Base-by-base conservation (phyloP, 805 yeast genomes). In the Yueomyces sinensis region DNA sequence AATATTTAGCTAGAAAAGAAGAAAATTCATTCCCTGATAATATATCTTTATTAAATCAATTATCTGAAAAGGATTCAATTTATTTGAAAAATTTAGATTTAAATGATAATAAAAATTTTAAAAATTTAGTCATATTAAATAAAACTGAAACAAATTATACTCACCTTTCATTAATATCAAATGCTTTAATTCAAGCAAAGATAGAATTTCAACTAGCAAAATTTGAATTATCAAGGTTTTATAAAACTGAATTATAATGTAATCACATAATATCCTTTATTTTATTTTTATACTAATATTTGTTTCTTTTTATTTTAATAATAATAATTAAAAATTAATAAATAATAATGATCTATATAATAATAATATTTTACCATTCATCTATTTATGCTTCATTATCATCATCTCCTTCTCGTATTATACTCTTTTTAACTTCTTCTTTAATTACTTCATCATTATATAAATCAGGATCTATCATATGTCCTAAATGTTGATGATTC, bases 1-100 rank as follows among this genome's bases (percentile, higher is more conserved):
- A 91, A 58, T 87, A 87, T 54, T 74, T 82, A 43, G 97, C 95
- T 3, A 46, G 62, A 36, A 52, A 54, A 43, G 50, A 53, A 34
- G 62, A 62, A 32, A 46, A 46, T 27, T 30, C 40, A 7, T 43
- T 44, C 32, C 47, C 51, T 6, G 34, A 33, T 9, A 35, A 36
- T n/a, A 27, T 23, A 9, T 43, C 45, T 22, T 17, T 44, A 17
- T 14, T 38, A 15, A 27, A 20, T 4, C 34, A 34, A 17, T 29
- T 41, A 23, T 44, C 46, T 9, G 30, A 37, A 16, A 37, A 36
- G 24, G 38, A 36, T 17, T 36, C 34, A 13, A 30, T 35, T 14
- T 49, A 43, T 27, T 40, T 40, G 17, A 38, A 36, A 11, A 41
- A 39, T 17, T 9, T 25, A 5, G 28, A 25, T 25, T 46, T 42